phyloP scores from a whole-genome alignment of 805 yeast species.

The Ogataea allantospora region DNA sequence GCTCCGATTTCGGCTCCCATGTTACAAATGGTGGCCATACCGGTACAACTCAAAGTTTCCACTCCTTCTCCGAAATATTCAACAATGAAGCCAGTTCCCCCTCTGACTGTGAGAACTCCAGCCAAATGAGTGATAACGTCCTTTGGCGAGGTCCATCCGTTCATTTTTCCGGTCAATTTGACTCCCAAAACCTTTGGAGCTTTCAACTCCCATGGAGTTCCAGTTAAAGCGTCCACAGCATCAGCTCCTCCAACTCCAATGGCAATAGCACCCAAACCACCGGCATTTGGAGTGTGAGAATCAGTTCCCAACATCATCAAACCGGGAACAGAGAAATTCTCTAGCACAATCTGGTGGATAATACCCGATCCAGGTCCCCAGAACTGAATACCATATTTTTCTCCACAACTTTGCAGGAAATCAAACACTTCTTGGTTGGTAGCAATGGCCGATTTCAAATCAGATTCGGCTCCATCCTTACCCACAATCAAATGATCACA shows the following conservation, averaged over 20 bases:
- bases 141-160: constrained; percentile 97
- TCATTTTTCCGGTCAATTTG: constrained; percentile 81
- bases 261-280: constrained; percentile 97
- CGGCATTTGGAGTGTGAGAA: constrained; percentile 97
- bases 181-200: constrained; percentile 96
- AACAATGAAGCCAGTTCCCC: constrained; percentile 95
- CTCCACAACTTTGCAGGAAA: constrained; percentile 84
- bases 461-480: constrained; percentile 84
- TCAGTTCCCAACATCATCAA: constrained; percentile 95
- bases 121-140: constrained; percentile 93
- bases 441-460: constrained; percentile 81
- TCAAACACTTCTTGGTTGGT: constrained; percentile 93
- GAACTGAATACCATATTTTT: constrained; percentile 95
- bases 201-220: constrained; percentile 97
- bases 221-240: constrained; percentile 97
- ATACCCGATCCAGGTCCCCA: constrained; percentile 99
- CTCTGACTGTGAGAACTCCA: constrained; percentile 90
- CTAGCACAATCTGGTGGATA: constrained; percentile 93
- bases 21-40: constrained; percentile 99
- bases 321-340: constrained; percentile 97
- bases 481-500: constrained; percentile 98
- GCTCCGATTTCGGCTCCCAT: constrained; percentile 99
- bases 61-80: constrained; percentile 98
- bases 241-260: constrained; percentile 99
- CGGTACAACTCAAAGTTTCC: constrained; percentile 84